Conservation (phyloP, 2,329 filamentous ascomycete species). For the Fusarium praegraminearum region DNA sequence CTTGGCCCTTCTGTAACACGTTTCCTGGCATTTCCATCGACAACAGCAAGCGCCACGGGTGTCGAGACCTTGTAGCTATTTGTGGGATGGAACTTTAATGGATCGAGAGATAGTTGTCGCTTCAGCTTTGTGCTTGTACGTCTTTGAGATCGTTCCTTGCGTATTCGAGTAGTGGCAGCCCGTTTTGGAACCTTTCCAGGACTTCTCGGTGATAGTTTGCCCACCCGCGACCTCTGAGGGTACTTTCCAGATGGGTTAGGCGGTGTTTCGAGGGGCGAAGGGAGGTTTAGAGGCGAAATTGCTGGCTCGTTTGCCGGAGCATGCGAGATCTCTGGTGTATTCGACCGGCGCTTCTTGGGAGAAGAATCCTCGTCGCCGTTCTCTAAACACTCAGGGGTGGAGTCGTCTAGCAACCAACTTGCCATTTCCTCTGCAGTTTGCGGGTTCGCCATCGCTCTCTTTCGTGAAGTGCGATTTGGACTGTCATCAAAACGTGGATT, state of each 20-base stretch:
- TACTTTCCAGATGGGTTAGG: constrained; percentile 1
- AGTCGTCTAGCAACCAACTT: constrained; percentile 49
- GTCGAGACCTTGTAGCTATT: constrained; percentile 10
- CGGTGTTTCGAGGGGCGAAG: constrained; percentile 23
- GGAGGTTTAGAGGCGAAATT: constrained; percentile 23
- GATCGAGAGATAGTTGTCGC: constrained; percentile 32
- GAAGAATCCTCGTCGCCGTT: constrained; percentile 5
- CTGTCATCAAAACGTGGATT: constrained; percentile 3
- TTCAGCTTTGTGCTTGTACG: constrained; percentile 29
- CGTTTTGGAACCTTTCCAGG: constrained; percentile 24
- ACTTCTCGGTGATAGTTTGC: constrained; percentile 22
- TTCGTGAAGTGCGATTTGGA: constrained; percentile 23
- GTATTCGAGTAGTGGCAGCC: constrained; percentile 25
- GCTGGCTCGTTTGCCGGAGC: not conserved
- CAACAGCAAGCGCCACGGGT: constrained; percentile 22
- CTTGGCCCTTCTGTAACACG: constrained; percentile 1
- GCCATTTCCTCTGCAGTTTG: constrained; percentile 47
- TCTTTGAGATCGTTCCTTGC: constrained; percentile 22
- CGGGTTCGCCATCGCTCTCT: constrained; percentile 12
- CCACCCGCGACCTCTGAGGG: constrained; percentile 13
- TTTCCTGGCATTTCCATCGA: constrained; percentile 31
- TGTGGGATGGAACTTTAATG: constrained; percentile 40
- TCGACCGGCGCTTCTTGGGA: constrained; percentile 18
- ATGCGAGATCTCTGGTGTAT: not conserved
- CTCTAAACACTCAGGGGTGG: constrained; percentile 22